Conservation (phyloP, 108 stramenopile genomes). For the Conticribra guillardii region DNA sequence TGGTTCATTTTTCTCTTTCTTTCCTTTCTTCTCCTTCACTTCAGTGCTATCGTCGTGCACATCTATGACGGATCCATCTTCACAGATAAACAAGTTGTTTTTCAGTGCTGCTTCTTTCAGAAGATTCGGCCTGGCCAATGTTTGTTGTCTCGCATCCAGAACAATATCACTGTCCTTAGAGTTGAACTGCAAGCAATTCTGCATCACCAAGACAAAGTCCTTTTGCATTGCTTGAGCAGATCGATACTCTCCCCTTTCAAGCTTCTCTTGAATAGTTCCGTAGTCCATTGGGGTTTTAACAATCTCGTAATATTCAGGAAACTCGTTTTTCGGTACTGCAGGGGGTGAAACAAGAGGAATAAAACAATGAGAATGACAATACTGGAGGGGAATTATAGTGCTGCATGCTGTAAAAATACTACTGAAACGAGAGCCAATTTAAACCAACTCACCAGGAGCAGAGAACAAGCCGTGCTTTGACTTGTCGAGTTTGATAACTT, state of each 20-base stretch:
- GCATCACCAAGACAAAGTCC: conserved; percentile 82
- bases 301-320: conserved; percentile 89
- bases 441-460: conserved; percentile 36
- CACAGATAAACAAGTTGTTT: conserved; percentile 77
- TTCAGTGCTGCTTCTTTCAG: conserved; percentile 77
- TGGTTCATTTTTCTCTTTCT: conserved; percentile 1
- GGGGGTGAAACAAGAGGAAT: neutral
- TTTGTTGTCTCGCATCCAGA: conserved; percentile 77
- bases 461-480: conserved; percentile 77
- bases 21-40: conserved; percentile 33
- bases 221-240: conserved; percentile 90
- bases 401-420: too few species aligned
- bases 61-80: conserved; percentile 80
- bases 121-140: conserved; percentile 66
- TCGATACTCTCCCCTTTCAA: conserved; percentile 83
- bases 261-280: conserved; percentile 83
- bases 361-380: neutral
- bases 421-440: too few species aligned
- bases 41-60: conserved; percentile 63
- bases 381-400: too few species aligned
- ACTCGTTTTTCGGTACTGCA: conserved; percentile 73
- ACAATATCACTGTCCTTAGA: conserved; percentile 82
- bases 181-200: conserved; percentile 86
- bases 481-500: conserved; percentile 76
- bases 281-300: conserved; percentile 88